Evolutionary conservation across 306 rosid species (phyloP).

Genomic region (Cucurbita pepo): DNA sequence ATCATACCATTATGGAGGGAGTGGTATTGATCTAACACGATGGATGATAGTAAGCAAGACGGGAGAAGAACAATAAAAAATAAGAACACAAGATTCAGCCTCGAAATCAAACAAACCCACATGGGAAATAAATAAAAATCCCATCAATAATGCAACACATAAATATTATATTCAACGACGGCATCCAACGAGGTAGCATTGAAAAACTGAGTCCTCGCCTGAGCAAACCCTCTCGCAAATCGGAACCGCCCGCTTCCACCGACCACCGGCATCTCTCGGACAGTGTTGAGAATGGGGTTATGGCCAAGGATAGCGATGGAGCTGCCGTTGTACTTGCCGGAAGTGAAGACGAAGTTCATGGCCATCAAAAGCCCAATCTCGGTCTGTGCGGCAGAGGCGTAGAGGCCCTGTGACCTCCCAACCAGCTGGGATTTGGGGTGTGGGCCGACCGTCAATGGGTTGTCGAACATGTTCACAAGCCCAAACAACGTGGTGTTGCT

Average conservation of each 20-base stretch:
- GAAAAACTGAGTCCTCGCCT: slow-evolving; percentile 25
- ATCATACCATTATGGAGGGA: too few species aligned
- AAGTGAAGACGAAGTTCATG: slow-evolving; percentile 42
- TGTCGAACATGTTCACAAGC: slow-evolving; percentile 11
- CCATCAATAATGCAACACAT: slow-evolving; percentile 24
- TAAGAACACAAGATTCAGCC: too few species aligned
- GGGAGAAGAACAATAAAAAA: too few species aligned
- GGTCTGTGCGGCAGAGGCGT: slow-evolving; percentile 5
- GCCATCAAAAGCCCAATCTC: slow-evolving; percentile 34
- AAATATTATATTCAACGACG: slow-evolving; percentile 43
- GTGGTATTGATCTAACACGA: too few species aligned
- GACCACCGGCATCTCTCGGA: slow-evolving; percentile 67
- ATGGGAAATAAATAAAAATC: too few species aligned
- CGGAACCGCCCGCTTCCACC: slow-evolving; percentile 68
- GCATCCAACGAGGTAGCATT: slow-evolving; percentile 25
- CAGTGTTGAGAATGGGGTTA: slow-evolving; percentile 24
- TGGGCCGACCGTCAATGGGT: slow-evolving; percentile 16
- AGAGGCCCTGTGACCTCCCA: slow-evolving; percentile 29
- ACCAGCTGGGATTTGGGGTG: slow-evolving; percentile 13
- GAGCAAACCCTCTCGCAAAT: slow-evolving; percentile 52
- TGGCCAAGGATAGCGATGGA: slow-evolving; percentile 49
- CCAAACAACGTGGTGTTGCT: slow-evolving; percentile 12
- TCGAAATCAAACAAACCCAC: too few species aligned
- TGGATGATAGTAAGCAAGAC: too few species aligned
- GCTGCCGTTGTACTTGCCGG: slow-evolving; percentile 70